Base-by-base conservation (phyloP, 176 grass and related monocot genomes). In the Sorghum bicolor region DNA sequence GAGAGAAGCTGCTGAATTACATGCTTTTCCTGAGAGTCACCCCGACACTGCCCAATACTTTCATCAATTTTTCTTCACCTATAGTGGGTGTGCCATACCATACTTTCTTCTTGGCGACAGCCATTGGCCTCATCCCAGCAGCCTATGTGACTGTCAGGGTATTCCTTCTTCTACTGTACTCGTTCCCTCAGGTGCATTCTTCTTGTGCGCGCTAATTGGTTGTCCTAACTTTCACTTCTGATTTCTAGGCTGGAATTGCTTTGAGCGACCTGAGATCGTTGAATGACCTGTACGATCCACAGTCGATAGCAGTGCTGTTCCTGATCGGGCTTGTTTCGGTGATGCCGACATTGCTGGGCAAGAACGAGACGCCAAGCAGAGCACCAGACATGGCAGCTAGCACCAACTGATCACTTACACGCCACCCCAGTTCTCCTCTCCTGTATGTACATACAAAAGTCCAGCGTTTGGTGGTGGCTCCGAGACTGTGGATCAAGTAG, bases 1-100 rank as follows among this genome's bases (percentile, higher is more conserved):
- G 86, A 84, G 82, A 90, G 16, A 99, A 94, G 66, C 80, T 99
- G 80, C 84, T 99, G 75, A 99, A 99, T 83, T 99, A 99, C 87
- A 99, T 99, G 89, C 84, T 94, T 65, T 99, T 99, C 79, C 85
- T 98, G 52, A 90, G 96, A 89, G 87, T 99, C 39, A 99, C 96
- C 15, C 93, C 96, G 14, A 92, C 93, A 72, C 90, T 99, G 83
- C 96, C 96, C 52, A 96, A 99, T 77, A 99, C 96, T 48, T 99
- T 99, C 85, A 99, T 99, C 70, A 99, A 99, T 86, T 86, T 99
- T 15, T 91, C 96, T 74, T 99, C 96, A 34, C 96, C 96, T 15
- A 98, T 98, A 63, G 96, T 98, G 44, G 91, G 93, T 22, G 93
- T 98, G n/a, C 96, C 96, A 25, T 98, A 92, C 64, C 96, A 88